Conservation (phyloP, 768 basidiomycete genomes). For the Rhizopogon salebrosus region DNA sequence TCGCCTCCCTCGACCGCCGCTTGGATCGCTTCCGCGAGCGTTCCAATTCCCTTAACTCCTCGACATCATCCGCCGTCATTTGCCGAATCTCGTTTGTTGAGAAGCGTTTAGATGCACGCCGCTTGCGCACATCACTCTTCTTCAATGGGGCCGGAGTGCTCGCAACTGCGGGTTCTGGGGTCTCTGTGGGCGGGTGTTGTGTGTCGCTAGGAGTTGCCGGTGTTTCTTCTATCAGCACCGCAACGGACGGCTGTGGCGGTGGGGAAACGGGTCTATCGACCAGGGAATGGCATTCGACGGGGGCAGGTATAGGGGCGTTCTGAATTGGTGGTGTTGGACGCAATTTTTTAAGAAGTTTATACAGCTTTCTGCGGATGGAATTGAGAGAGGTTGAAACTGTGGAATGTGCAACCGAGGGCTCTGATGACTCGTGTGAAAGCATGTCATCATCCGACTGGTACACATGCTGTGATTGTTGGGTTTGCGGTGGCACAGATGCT, state of each 20-base stretch:
- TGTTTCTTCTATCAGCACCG: conserved; percentile 40
- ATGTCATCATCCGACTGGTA: conserved; percentile 3
- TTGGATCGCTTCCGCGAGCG: conserved; percentile 54
- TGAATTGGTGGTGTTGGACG: conserved; percentile 24
- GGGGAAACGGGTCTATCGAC: conserved; percentile 59
- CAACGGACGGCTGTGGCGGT: conserved; percentile 37
- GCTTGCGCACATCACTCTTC: conserved; percentile 78
- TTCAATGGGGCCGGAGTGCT: conserved; percentile 85
- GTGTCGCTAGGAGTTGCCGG: conserved; percentile 19
- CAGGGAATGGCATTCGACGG: conserved; percentile 75
- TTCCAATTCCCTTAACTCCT: too few species aligned
- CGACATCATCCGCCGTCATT: too few species aligned
- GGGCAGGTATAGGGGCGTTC: conserved; percentile 45
- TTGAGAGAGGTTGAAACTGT: conserved; percentile 4
- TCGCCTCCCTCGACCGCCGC: conserved; percentile 64
- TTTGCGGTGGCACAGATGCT: conserved; percentile 8
- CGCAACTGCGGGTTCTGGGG: conserved; percentile 57
- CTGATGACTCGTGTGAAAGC: conserved; percentile 6
- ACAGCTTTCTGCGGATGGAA: conserved; percentile 16
- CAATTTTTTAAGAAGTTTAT: conserved; percentile 20
- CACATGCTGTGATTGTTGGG: conserved; percentile 11
- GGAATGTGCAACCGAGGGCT: conserved; percentile 4
- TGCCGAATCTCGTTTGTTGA: conserved; percentile 92
- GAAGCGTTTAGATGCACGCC: conserved; percentile 93
- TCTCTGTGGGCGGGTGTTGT: conserved; percentile 32